These are phyloP conservation scores for Fusarium oligoseptatum DNA, from an alignment of 2,329 filamentous ascomycete species.

Conservation along the genomic window DNA sequence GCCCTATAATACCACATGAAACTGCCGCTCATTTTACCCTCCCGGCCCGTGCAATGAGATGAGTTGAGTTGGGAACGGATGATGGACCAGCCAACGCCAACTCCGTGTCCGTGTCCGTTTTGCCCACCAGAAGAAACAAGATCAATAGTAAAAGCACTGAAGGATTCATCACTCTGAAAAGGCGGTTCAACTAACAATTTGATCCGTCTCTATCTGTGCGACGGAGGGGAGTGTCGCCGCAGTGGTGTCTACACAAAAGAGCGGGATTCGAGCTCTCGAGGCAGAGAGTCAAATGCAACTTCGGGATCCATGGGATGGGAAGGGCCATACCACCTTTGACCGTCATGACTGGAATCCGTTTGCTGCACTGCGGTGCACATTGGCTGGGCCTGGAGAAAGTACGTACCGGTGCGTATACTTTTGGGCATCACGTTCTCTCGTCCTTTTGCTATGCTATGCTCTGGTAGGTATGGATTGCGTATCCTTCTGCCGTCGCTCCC, in stretches of 20 bases:
- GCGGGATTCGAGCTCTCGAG: conserved; percentile 29
- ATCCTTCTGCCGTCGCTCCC: conserved; percentile 6
- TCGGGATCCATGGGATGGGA: conserved; percentile 16
- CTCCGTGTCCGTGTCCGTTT: conserved; percentile 33
- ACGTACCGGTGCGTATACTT: conserved; percentile 29
- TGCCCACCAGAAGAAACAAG: conserved; percentile 3
- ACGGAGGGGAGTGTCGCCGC: conserved; percentile 34
- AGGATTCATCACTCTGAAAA: background rate
- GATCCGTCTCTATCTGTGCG: conserved; percentile 28
- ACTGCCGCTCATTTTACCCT: conserved; percentile 31
- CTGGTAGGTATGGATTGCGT: conserved; percentile 30
- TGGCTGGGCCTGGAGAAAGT: background rate
- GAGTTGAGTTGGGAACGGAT: conserved; percentile 6
- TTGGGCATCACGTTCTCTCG: background rate
- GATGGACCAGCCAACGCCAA: conserved; percentile 22
- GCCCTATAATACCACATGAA: conserved; percentile 32
- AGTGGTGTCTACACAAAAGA: conserved; percentile 40
- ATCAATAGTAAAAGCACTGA: background rate
- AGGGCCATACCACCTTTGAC: background rate
- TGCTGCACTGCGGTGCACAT: conserved; percentile 3
- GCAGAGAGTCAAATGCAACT: conserved; percentile 24
- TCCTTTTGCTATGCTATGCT: background rate
- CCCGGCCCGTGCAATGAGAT: conserved; percentile 17
- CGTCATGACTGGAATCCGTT: background rate
- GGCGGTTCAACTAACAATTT: background rate